A percentile compares a stretch with the other conserved stretches of the same genome.
These are phyloP conservation scores for Puccinia polysora DNA, from an alignment of 1,284 basidiomycete genomes.

Conservation along the genomic window DNA sequence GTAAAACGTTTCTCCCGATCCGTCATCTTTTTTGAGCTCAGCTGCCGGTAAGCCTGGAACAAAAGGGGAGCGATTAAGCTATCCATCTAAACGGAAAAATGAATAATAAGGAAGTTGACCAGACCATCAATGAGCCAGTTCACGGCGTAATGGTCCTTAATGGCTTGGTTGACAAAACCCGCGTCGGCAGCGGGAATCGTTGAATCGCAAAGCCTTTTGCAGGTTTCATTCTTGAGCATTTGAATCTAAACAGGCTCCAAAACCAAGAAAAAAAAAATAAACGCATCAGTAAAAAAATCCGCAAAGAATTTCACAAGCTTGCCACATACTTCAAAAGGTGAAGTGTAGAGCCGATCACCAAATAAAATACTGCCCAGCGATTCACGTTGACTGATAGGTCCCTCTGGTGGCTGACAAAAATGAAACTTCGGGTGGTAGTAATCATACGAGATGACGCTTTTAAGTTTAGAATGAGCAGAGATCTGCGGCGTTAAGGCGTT, in stretches of 20 bases:
- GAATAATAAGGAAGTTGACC: not conserved
- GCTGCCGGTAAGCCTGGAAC: conserved; percentile 90
- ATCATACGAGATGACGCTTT: conserved; percentile 55
- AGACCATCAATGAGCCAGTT: conserved; percentile 62
- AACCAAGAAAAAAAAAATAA: conserved; percentile 40
- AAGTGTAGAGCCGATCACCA: conserved; percentile 90
- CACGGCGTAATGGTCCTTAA: conserved; percentile 84
- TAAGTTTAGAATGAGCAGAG: conserved; percentile 17
- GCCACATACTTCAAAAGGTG: conserved; percentile 69
- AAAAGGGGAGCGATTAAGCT: not conserved
- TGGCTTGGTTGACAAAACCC: conserved; percentile 83
- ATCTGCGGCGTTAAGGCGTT: conserved; percentile 50
- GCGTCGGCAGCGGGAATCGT: conserved; percentile 64
- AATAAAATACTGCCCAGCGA: conserved; percentile 88
- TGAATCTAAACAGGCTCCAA: conserved; percentile 63
- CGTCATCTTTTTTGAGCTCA: conserved; percentile 68
- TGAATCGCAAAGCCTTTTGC: conserved; percentile 68
- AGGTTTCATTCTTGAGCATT: conserved; percentile 69
- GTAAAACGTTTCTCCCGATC: conserved; percentile 75
- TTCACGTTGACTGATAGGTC: conserved; percentile 69
- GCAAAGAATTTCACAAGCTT: not conserved
- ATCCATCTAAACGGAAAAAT: not conserved
- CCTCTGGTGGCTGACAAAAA: conserved; percentile 80
- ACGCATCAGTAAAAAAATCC: not conserved
- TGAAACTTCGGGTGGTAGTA: conserved; percentile 80